Evolutionary conservation across 495 filamentous ascomycete species (phyloP), one percentile per base, ranked within the genome.

Genomic region (Aspergillus ostianus): DNA sequence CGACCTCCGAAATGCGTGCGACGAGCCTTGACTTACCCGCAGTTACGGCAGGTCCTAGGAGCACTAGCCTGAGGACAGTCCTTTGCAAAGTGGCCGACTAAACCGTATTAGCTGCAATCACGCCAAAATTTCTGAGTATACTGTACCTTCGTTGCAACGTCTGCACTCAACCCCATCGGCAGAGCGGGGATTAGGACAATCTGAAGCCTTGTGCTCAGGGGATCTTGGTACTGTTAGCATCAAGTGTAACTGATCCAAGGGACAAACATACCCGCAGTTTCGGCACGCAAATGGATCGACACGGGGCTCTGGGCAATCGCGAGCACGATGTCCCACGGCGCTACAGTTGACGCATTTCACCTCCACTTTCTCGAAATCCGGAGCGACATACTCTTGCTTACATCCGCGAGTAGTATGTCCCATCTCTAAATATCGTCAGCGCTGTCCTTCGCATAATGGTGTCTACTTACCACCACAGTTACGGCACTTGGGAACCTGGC

Each of bases 11-110:
- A 19, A 18, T 19, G 4, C 5, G 9, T 32, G 2, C 29, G 6
- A 7, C 36, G n/a, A 18, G 51, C 4, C 19, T 9, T 1, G 6
- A 70, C 73, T 70, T 70, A 82, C 79, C 80, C 83, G 67, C 87
- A 90, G 70, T 89, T 90, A 56, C 78, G 87, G 65, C 87, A 90
- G 46, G 75, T 80, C 21, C 74, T 73, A 50, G 80, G 72, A 21
- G 76, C 76, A 46, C 73, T 69, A 19, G 68, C 76, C 62, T 84
- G 78, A 30, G 90, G 91, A 66, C 93, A 97, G 61, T 96, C 91
- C 57, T 84, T 84, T 3, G 89, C 84, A 71, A 93, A 94, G 63
- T 97, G 93, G 5, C 93, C 93, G 55, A 82, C 88, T 92, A 26
- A 48, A 66, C 30, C 57, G 46, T 46, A 47, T 50, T 12, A 53